phyloP scores from a whole-genome alignment of 257 asterid genomes.

The Nemophila menziesii region DNA sequence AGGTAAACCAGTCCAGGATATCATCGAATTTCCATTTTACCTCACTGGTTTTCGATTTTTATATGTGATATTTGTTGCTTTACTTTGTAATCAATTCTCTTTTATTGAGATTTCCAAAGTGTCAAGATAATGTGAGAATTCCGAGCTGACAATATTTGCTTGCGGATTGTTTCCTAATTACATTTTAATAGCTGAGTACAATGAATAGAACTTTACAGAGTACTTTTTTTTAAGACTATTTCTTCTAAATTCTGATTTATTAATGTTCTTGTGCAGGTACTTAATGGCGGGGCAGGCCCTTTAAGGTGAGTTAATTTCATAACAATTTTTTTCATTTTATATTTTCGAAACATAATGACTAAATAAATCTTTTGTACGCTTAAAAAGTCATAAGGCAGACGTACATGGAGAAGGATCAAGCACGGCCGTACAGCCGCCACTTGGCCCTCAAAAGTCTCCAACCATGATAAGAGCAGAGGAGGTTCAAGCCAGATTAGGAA shows the following conservation, averaged over 20 bases:
- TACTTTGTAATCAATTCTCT: background rate
- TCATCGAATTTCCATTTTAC: background rate
- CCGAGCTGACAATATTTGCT: too few relatives aligned
- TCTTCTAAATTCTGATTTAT: background rate
- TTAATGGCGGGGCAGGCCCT: conserved; percentile 23
- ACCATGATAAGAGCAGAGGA: conserved; percentile 85
- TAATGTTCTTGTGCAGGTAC: conserved; percentile 35
- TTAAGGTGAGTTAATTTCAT: conserved; percentile 31
- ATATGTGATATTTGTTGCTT: background rate
- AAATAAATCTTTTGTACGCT: conserved; percentile 1
- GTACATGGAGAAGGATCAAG: conserved; percentile 29
- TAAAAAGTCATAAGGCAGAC: conserved; percentile 30
- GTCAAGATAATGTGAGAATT: too few relatives aligned
- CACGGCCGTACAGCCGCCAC: conserved; percentile 23
- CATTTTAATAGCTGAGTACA: background rate
- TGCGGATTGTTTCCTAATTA: too few relatives aligned
- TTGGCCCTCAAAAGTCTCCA: too few relatives aligned
- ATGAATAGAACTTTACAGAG: too few relatives aligned
- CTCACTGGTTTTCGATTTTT: background rate
- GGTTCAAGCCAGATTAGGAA: conserved; percentile 47
- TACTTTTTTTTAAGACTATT: background rate
- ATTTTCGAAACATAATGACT: conserved; percentile 6
- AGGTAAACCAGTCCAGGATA: conserved; percentile 20
- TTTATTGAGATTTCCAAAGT: too few relatives aligned
- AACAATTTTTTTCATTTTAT: conserved; percentile 3